Evolutionary conservation across 208 protist genomes (phyloP).

Genomic region (Leishmania arabica): DNA sequence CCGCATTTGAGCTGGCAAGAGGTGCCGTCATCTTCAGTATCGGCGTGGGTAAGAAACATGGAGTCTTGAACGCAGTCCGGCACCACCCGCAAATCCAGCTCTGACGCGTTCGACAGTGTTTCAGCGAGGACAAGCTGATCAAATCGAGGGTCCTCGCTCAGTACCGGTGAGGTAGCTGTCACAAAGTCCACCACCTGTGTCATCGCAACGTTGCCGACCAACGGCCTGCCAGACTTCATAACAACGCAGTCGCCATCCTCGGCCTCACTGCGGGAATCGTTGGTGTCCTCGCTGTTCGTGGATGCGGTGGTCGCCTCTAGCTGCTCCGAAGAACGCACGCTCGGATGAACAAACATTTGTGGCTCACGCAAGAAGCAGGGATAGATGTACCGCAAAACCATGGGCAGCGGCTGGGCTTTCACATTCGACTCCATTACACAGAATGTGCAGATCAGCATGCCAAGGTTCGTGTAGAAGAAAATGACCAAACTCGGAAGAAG

Average conservation of each 20-base stretch:
- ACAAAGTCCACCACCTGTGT: constrained; percentile 10
- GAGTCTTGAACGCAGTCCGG: constrained; percentile 3
- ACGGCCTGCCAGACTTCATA: constrained; percentile 2
- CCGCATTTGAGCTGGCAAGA: too few relatives aligned
- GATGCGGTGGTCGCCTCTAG: not conserved
- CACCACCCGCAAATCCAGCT: not conserved
- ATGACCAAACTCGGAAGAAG: constrained; percentile 59
- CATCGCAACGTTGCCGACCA: constrained; percentile 13
- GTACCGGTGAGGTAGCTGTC: constrained; percentile 5
- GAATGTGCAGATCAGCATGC: constrained; percentile 46
- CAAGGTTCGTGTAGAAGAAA: constrained; percentile 57
- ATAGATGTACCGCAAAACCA: constrained; percentile 23
- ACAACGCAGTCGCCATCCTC: constrained; percentile 1
- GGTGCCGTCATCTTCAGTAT: not conserved
- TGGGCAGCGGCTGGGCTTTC: constrained; percentile 48
- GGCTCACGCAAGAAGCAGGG: constrained; percentile 40
- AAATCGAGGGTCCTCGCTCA: constrained; percentile 17
- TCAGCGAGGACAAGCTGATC: constrained; percentile 17
- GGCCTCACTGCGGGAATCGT: not conserved
- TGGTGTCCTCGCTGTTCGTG: not conserved
- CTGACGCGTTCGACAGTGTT: constrained; percentile 2
- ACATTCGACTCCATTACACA: constrained; percentile 65
- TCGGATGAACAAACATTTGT: constrained; percentile 29
- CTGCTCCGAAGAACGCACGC: not conserved
- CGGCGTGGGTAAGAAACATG: not conserved